phyloP scores from a whole-genome alignment of 106 monocot species.

The Dendrobium nobile region DNA sequence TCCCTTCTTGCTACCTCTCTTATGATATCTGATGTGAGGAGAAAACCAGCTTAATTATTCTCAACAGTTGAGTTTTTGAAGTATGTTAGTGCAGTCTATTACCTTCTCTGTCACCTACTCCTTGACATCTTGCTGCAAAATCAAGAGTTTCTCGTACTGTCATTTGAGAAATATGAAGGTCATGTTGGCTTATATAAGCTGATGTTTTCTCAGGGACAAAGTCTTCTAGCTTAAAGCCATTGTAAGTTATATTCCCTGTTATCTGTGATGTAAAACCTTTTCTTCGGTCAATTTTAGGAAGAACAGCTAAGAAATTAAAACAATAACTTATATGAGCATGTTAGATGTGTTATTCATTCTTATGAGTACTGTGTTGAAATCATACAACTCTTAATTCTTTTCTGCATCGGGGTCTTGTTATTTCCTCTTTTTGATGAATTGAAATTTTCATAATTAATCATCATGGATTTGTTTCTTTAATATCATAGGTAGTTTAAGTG shows the following conservation, averaged over 20 bases:
- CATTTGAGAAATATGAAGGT: slow-evolving; percentile 43
- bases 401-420: no score
- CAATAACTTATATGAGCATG: no score
- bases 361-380: no score
- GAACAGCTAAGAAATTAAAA: not conserved
- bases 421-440: no score
- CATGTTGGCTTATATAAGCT: slow-evolving; percentile 86
- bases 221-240: slow-evolving; percentile 60
- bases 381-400: no score
- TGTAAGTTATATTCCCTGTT: slow-evolving; percentile 66
- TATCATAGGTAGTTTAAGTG: no score
- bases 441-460: no score
- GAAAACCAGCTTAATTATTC: not conserved
- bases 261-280: slow-evolving; percentile 28
- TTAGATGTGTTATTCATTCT: no score
- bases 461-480: no score
- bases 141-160: slow-evolving; percentile 10
- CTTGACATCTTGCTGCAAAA: slow-evolving; percentile 11
- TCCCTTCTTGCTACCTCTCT: slow-evolving; percentile 5
- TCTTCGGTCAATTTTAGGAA: slow-evolving; percentile 3
- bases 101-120: slow-evolving; percentile 6
- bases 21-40: not conserved
- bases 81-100: not conserved
- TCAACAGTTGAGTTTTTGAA: not conserved
- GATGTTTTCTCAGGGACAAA: slow-evolving; percentile 68